Conservation (phyloP, 2,329 filamentous ascomycete species). For the Nemania sp. region DNA sequence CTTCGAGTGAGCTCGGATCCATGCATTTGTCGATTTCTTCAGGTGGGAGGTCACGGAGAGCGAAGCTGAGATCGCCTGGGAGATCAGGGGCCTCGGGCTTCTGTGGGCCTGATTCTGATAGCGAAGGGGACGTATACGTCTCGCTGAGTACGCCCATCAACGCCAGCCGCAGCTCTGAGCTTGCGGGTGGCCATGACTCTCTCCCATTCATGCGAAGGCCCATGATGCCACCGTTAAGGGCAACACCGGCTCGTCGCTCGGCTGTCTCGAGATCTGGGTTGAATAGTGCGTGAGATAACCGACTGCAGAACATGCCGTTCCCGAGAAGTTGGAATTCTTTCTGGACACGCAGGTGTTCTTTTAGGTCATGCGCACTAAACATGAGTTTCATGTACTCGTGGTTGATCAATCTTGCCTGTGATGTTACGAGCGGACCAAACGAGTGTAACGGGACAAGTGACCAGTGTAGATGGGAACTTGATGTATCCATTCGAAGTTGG, state of each 20-base stretch:
- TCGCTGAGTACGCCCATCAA: constrained; percentile 88
- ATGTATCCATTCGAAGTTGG: constrained; percentile 33
- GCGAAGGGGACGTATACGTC: constrained; percentile 63
- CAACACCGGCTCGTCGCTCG: constrained; percentile 76
- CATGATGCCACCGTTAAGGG: constrained; percentile 77
- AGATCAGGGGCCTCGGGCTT: constrained; percentile 57
- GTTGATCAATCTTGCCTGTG: constrained; percentile 82
- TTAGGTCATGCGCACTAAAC: constrained; percentile 78
- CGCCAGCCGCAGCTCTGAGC: constrained; percentile 89
- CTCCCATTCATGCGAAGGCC: constrained; percentile 85
- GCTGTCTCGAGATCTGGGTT: constrained; percentile 84
- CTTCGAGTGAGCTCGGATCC: constrained; percentile 84
- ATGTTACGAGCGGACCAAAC: constrained; percentile 77
- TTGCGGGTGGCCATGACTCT: constrained; percentile 91
- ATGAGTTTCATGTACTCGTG: constrained; percentile 79
- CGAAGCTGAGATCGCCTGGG: constrained; percentile 81
- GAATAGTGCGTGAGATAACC: constrained; percentile 85
- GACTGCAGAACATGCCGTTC: constrained; percentile 84
- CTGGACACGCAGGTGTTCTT: constrained; percentile 79
- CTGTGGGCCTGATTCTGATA: constrained; percentile 47
- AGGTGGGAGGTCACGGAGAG: constrained; percentile 81
- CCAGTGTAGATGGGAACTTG: constrained; percentile 64
- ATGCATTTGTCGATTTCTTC: constrained; percentile 86
- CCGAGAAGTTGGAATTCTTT: constrained; percentile 85
- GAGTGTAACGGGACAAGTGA: constrained; percentile 76